A percentile compares a stretch with the other conserved stretches of the same genome.
These are phyloP conservation scores for Metarhizium humberi DNA, from an alignment of 2,329 filamentous ascomycete genomes.

Conservation along the genomic window DNA sequence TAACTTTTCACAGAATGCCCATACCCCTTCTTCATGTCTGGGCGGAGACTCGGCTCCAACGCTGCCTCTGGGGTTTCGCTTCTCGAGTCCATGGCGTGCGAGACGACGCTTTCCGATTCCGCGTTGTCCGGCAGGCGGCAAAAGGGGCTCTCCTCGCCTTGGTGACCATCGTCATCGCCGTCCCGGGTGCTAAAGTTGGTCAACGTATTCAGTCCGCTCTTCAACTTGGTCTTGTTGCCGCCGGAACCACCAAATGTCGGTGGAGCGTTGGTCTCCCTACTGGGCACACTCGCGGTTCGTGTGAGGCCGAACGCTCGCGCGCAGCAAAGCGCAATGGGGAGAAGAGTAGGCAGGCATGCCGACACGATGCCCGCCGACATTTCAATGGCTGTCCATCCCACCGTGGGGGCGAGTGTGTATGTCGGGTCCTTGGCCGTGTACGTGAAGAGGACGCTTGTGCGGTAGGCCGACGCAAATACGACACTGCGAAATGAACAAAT, in stretches of 20 bases:
- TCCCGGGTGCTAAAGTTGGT: slow-evolving; percentile 7
- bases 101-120: slow-evolving; percentile 13
- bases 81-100: neutral
- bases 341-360: slow-evolving; percentile 42
- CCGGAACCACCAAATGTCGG: slow-evolving; percentile 14
- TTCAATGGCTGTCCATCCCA: slow-evolving; percentile 40
- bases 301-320: slow-evolving; percentile 32
- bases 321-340: slow-evolving; percentile 31
- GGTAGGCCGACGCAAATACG: slow-evolving; percentile 38
- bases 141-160: slow-evolving; percentile 12
- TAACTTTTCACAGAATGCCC: slow-evolving; percentile 22
- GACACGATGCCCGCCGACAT: slow-evolving; percentile 41
- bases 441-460: slow-evolving; percentile 35
- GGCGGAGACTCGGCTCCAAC: slow-evolving; percentile 18
- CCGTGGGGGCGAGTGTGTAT: slow-evolving; percentile 36
- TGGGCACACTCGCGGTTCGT: slow-evolving; percentile 11
- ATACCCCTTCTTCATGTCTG: slow-evolving; percentile 22
- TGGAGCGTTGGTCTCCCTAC: slow-evolving; percentile 13
- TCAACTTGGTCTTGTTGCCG: slow-evolving; percentile 4
- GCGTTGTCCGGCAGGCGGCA: slow-evolving; percentile 24
- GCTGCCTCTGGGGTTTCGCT: neutral
- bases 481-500: slow-evolving; percentile 22
- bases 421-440: slow-evolving; percentile 29
- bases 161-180: slow-evolving; percentile 7
- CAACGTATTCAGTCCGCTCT: slow-evolving; percentile 10